Evolutionary conservation across 2,329 filamentous ascomycete genomes (phyloP), one percentile per base, ranked within the genome.

Genomic region (Alternaria infectoria): DNA sequence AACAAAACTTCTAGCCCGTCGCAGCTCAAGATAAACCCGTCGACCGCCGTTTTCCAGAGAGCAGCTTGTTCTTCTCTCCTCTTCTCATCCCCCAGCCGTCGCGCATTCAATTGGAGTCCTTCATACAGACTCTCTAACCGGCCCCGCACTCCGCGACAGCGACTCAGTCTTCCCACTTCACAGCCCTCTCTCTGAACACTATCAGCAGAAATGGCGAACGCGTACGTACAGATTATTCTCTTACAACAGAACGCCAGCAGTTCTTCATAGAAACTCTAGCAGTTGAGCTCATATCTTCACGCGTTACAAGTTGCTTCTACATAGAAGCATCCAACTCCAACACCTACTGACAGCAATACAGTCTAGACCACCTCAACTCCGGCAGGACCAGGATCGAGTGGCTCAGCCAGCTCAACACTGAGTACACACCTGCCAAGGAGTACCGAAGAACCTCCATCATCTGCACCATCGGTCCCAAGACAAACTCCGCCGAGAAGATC

Each of bases 401-500:
- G 89, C 86, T 89, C 77, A 87, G 88, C 80, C 86, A 88, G 82
- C 92, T 99, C 79, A 91, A 97, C 86, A 97, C 95, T 71, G 92
- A 96, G 80, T 93, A 91, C 85, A 86, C 88, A 75, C 94, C 95
- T 61, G 88, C 90, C 76, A 92, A 91, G 83, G 94, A 96, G 86
- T 96, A 96, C 84, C 93, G 96, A 79, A 91, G 96, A 74, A 97
- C 95, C 68, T 97, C 94, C 79, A 99, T 99, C 86, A 97, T 99
- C 84, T 93, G 95, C 86, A 98, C 96, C 76, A 98, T 99, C 81
- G 96, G 96, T 68, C 96, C 96, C 80, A 99, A 98, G 90, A 99
- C 96, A 76, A 99, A 99, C 88, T 97, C 93, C 40, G 91, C 94
- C 62, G 92, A 97, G 86, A 94, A 93, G 83, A 97, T 99, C 86